Base-by-base conservation (phyloP, 768 basidiomycete genomes). In the Panellus pusillus region DNA sequence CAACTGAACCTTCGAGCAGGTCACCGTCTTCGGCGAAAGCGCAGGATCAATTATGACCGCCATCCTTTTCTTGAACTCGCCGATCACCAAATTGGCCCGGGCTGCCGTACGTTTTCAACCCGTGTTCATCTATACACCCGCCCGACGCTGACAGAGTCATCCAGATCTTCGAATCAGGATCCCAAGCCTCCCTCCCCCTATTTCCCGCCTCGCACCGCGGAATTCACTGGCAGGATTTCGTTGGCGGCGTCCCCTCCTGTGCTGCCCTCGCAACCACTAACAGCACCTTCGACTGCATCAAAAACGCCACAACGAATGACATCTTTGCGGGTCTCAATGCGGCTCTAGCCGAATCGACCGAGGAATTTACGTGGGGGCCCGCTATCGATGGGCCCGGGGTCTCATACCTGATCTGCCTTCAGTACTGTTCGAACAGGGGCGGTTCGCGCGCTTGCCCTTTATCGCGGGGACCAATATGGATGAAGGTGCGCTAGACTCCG, bases 11-110 rank as follows among this genome's bases (percentile, higher is more conserved):
- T 15, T 17, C n/a, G 6, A 42, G 7, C 44, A 75, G 70, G 75
- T 80, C 2, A 79, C 76, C 0, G 64, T 74, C 6, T 74, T 75
- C 46, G 80, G 80, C 4, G 70, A 80, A 59, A 75, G 72, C n/a
- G 79, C 80, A 0, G 80, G 80, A 0, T 71, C 79, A 1, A 74
- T 76, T 18, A 70, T 69, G 62, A 74, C 72, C 18, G 62, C 71
- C 1, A 57, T 72, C 48, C 70, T 74, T 4, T 68, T 68, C 50
- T 57, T 77, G 28, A 68, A 71, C 53, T 65, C 71, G 2, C 55
- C 61, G 1, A 38, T 76, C 20, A 39, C 44, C 8, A 44, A 54
- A 15, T 57, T 70, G 20, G 71, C 67, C 2, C 54, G 71, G 51
- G 70, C 64, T 11, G 73, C 64, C 1, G 73, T 72, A 61, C 43